Conservation (phyloP, 1,284 basidiomycete species). For the Ceraceosorus bombacis region DNA sequence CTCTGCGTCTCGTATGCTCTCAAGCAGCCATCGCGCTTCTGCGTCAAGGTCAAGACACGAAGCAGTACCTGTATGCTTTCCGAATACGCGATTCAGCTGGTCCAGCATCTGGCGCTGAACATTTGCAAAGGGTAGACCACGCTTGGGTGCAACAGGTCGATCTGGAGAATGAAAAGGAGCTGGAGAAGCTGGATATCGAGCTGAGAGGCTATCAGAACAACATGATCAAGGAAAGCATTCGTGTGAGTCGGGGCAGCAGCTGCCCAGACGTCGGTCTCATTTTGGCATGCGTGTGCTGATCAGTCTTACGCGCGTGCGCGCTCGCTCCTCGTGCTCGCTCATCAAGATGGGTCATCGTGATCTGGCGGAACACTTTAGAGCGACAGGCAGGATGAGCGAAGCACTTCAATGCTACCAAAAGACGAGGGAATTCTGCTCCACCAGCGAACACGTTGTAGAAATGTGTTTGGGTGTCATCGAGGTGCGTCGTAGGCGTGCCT, state of each 20-base stretch:
- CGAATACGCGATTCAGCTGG: slow-evolving; percentile 6
- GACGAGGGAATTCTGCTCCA: slow-evolving; percentile 75
- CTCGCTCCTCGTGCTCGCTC: not conserved
- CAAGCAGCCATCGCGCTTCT: slow-evolving; percentile 19
- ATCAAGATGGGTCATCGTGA: slow-evolving; percentile 73
- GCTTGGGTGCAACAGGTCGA: slow-evolving; percentile 63
- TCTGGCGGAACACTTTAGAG: slow-evolving; percentile 66
- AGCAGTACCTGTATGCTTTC: slow-evolving; percentile 11
- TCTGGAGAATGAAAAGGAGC: slow-evolving; percentile 60
- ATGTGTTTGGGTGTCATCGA: slow-evolving; percentile 52
- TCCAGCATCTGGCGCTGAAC: slow-evolving; percentile 14
- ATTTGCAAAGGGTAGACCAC: slow-evolving; percentile 35
- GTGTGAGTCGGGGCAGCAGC: slow-evolving; percentile 55
- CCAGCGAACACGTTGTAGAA: slow-evolving; percentile 72
- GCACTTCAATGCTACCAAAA: slow-evolving; percentile 73
- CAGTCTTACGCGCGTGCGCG: not conserved
- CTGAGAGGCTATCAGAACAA: slow-evolving; percentile 81
- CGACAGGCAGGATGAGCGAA: slow-evolving; percentile 61
- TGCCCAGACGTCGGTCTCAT: not conserved
- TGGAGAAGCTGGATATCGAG: slow-evolving; percentile 71
- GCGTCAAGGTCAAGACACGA: slow-evolving; percentile 10
- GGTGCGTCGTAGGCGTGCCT: slow-evolving; percentile 4
- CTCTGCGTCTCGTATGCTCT: slow-evolving; percentile 22
- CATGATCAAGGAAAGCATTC: slow-evolving; percentile 87
- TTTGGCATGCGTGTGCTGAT: not conserved